These are phyloP conservation scores for Taphrina flavorubra DNA, from an alignment of 1,139 yeast species.

Conservation along the genomic window DNA sequence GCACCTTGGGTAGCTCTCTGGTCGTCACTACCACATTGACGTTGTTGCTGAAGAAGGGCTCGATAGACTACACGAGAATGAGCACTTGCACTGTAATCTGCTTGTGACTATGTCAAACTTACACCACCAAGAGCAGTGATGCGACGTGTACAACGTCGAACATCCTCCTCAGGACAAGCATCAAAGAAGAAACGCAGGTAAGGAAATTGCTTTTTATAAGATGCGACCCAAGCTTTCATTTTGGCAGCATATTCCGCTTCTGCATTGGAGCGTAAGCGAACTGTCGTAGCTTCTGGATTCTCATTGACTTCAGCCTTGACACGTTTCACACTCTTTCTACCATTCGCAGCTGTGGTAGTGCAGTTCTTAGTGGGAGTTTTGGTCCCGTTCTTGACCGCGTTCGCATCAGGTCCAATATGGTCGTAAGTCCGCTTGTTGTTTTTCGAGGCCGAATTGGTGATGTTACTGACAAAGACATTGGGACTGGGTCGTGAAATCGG, in stretches of 20 bases:
- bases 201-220: conserved; percentile 80
- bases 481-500: conserved; percentile 11
- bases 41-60: conserved; percentile 74
- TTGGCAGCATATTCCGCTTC: conserved; percentile 19
- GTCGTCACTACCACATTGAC: conserved; percentile 86
- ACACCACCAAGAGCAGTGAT: conserved; percentile 52
- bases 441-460: conserved; percentile 2
- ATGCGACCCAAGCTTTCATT: conserved; percentile 66
- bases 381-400: background rate
- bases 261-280: conserved; percentile 13
- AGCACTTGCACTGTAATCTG: background rate
- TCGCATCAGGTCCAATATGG: background rate
- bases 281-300: conserved; percentile 11
- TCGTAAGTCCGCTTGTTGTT: conserved; percentile 3
- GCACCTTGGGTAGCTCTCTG: conserved; percentile 49
- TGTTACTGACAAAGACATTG: background rate
- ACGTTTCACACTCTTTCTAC: conserved; percentile 23
- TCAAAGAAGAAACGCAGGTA: conserved; percentile 81
- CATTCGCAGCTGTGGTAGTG: conserved; percentile 12
- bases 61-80: conserved; percentile 54
- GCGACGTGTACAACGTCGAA: conserved; percentile 50
- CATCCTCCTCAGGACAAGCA: conserved; percentile 59
- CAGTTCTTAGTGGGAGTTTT: conserved; percentile 18
- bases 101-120: conserved; percentile 33
- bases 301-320: conserved; percentile 19